Evolutionary conservation across 345 rosid species (phyloP), one percentile per base, ranked within the genome.

Genomic region (Eucalyptus curtisii): DNA sequence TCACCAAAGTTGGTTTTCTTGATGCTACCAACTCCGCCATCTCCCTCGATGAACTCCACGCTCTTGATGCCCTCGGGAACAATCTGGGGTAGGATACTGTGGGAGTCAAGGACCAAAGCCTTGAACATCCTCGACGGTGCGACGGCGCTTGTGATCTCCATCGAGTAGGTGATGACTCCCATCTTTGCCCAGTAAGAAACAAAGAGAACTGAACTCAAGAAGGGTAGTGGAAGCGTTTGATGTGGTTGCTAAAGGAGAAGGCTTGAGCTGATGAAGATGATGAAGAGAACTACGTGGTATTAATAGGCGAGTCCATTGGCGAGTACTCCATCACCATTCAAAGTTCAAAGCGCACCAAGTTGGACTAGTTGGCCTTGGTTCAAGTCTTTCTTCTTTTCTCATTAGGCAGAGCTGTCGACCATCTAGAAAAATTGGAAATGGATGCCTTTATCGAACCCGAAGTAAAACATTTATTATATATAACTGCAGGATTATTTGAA

Each of bases 11-110:
- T 91, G 24, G 88, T 40, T 48, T 90, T 57, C 87, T 87, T 93
- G 89, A 91, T 90, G 86, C 88, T 92, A 48, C 93, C 93, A 31
- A 90, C 90, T 16, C 94, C 93, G 8, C 95, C 95, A 86, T 90
- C 89, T 7, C 95, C 95, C 89, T 91, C 87, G 13, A 93, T 30
- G 49, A 80, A 76, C 79, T 91, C 90, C 5, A 90, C 15, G 20
- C 85, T 89, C 55, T 90, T 85, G 64, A 93, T 10, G n/a, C 88
- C 90, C 7, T 91, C 91, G 4, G 95, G 94, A 85, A 91, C 9
- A n/a, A 90, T 45, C 87, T 86, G 90, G 25, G 92, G 94, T 48
- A 88, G 27, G 76, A 80, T 17, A 61, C 3, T 53, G 55, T 48
- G 53, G 24, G 86, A 52, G 8, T 88, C 86, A 8, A 57, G 40